These are phyloP conservation scores for Monosporozyma servazzii DNA, from an alignment of 805 yeast genomes.

Conservation along the genomic window DNA sequence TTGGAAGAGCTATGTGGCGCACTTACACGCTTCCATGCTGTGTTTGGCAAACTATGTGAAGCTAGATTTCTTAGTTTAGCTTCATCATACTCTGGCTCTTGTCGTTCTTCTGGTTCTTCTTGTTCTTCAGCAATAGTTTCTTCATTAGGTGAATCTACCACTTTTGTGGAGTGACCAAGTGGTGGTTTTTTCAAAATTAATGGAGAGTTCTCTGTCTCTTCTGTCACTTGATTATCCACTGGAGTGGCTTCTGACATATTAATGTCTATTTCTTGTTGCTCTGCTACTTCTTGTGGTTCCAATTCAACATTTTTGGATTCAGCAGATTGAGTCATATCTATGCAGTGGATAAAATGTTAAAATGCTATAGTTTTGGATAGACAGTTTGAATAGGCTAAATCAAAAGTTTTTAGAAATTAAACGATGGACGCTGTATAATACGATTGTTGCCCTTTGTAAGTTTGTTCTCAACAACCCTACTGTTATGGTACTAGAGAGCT, in stretches of 20 bases:
- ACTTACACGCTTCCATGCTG: slow-evolving; percentile 9
- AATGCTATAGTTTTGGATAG: neutral
- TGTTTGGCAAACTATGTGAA: slow-evolving; percentile 26
- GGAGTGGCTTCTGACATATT: neutral
- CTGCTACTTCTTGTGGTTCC: neutral
- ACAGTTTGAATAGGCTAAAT: neutral
- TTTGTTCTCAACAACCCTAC: neutral
- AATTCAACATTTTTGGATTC: neutral
- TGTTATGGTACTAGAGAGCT: neutral
- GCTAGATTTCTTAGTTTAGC: slow-evolving; percentile 24
- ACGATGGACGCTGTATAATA: neutral
- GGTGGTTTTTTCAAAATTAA: neutral
- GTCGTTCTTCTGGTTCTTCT: neutral
- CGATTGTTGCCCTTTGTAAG: neutral
- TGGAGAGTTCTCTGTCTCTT: neutral
- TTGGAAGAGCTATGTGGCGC: neutral
- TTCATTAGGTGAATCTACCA: neutral
- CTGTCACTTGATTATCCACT: neutral
- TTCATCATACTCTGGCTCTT: slow-evolving; percentile 16
- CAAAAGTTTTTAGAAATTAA: neutral
- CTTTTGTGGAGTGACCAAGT: neutral
- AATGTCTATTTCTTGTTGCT: neutral
- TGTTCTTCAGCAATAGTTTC: neutral
- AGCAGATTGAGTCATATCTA: neutral
- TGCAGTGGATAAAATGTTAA: neutral